Conservation (phyloP, 306 rosid species). For the Castanea crenata region DNA sequence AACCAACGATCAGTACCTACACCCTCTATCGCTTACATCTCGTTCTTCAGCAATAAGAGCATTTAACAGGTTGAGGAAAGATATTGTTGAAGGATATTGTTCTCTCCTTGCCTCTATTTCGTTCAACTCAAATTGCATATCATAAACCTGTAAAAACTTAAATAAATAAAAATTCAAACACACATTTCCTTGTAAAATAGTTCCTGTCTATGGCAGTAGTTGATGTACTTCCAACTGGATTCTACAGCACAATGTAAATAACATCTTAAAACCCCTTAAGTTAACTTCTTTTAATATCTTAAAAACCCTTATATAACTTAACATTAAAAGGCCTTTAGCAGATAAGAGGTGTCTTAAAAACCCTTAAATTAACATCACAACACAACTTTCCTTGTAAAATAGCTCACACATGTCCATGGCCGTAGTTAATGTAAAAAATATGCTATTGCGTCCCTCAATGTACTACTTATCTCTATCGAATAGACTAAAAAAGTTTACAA, state of each 20-base stretch:
- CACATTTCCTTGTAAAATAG: not conserved
- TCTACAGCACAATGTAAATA: not conserved
- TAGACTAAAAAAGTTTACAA: no score
- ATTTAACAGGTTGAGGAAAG: constrained; percentile 89
- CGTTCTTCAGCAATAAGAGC: constrained; percentile 90
- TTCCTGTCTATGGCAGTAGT: not conserved
- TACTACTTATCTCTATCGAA: no score
- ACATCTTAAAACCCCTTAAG: not conserved
- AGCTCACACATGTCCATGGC: not conserved
- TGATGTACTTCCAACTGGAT: not conserved
- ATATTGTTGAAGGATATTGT: constrained; percentile 90
- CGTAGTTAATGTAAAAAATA: no score
- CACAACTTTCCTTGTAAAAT: no score
- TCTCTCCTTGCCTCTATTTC: constrained; percentile 97
- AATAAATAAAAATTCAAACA: constrained; percentile 8
- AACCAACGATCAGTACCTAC: constrained; percentile 50
- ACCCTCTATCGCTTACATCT: constrained; percentile 90
- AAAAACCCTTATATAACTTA: not conserved
- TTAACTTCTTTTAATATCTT: no score
- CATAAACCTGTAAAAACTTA: constrained; percentile 73
- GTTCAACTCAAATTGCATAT: constrained; percentile 92
- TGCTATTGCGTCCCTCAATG: no score
- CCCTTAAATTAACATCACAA: no score
- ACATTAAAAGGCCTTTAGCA: not conserved
- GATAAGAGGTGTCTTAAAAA: not conserved